Base-by-base conservation (phyloP, 2,329 filamentous ascomycete genomes). In the Colletotrichum australisinense region DNA sequence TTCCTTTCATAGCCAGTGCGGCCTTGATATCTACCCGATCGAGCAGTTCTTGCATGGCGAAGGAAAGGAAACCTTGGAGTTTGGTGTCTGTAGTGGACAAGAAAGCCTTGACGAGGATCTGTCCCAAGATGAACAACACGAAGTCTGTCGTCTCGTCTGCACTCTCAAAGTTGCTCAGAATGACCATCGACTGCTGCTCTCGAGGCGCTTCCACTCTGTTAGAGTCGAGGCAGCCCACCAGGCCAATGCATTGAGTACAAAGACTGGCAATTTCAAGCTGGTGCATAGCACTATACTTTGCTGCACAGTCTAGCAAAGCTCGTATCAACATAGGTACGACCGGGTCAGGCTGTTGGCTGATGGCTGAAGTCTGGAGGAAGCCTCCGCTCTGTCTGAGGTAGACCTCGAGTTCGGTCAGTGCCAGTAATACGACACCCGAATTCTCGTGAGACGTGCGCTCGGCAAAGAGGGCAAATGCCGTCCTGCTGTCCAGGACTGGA, bases 31-130 rank as follows among this genome's bases (percentile, higher is more conserved):
- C 92, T 78, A 93, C 94, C 76, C 93, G 91, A 57, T 92, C 92
- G 4, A 98, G 88, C 53, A 98, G 88, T 78, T 97, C 93, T 82
- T 99, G 97, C 92, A 99, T 98, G 2, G 93, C 94, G 82, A 94
- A 99, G 1, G 96, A 96, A 22, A 99, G 87, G 79, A 97, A 98
- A 0, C 95, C 95, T 81, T 98, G 97, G 6, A 95, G 89, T 76
- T 91, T 92, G 2, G 95, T 93, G 80, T 98, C 97, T 0, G 93
- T 97, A 1, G 94, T 93, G 1, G 96, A 97, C 56, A 97, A 86
- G 79, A 99, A 99, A 0, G 95, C 93, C 74, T 95, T 95, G 30
- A 98, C 95, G 12, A 99, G 86, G 8, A 98, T 93, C 79, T 97
- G 90, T 78, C 98, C 93, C 19, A 99, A 87, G 59, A 98, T 88